A percentile compares a stretch with the other conserved stretches of the same genome.
Evolutionary conservation across 352 stramenopile genomes (phyloP).

Genomic region (Lagenidium giganteum): DNA sequence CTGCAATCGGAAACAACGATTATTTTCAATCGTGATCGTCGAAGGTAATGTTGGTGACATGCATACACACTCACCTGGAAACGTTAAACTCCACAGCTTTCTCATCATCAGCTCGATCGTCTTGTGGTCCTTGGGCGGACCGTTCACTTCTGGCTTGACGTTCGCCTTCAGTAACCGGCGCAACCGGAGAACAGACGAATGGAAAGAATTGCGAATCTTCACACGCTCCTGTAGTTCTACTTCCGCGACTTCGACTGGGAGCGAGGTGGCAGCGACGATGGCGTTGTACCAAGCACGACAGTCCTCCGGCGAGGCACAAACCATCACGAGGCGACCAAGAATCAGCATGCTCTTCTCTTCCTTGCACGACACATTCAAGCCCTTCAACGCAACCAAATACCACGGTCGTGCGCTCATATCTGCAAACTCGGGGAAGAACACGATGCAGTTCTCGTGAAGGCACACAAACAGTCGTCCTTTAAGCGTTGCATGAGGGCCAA

Average conservation of each 20-base stretch:
- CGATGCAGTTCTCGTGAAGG: constrained; percentile 71
- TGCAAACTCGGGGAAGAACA: constrained; percentile 72
- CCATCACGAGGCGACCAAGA: constrained; percentile 54
- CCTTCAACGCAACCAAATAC: constrained; percentile 71
- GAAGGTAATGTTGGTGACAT: too few relatives aligned
- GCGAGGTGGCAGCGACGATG: constrained; percentile 47
- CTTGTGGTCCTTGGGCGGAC: constrained; percentile 62
- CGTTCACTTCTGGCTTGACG: constrained; percentile 68
- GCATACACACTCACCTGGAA: too few relatives aligned
- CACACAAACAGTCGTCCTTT: constrained; percentile 73
- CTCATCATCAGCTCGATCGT: constrained; percentile 77
- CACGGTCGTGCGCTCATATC: constrained; percentile 56
- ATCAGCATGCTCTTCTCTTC: constrained; percentile 63
- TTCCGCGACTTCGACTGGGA: constrained; percentile 67
- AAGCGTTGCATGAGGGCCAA: constrained; percentile 67
- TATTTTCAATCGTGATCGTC: too few relatives aligned
- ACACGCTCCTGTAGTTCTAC: constrained; percentile 73
- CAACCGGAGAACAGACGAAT: constrained; percentile 60
- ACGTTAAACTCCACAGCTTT: constrained; percentile 62
- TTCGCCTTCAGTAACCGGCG: constrained; percentile 73
- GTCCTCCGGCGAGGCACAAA: constrained; percentile 43
- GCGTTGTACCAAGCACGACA: constrained; percentile 72
- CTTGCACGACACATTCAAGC: constrained; percentile 55
- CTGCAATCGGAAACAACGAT: too few relatives aligned
- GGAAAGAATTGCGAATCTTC: constrained; percentile 62